Conservation (phyloP, 805 yeast species). For the Cyberlindnera mycetangii region DNA sequence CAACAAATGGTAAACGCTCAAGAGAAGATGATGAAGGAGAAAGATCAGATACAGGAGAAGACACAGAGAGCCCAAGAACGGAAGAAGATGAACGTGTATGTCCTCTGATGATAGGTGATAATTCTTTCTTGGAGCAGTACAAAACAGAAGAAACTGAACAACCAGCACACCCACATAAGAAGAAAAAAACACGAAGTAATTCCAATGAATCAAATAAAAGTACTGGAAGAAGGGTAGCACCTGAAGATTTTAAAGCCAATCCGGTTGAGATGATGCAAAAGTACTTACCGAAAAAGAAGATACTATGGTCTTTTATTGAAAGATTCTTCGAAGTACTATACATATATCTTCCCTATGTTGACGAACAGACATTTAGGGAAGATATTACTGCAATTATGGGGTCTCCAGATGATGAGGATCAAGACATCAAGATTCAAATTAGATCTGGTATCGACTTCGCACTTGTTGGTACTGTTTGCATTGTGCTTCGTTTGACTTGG, state of each 20-base stretch:
- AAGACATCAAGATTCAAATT: conserved; percentile 30
- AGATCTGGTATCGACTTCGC: conserved; percentile 41
- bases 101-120: conserved; percentile 46
- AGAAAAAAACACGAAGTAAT: conserved; percentile 16
- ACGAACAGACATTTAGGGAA: conserved; percentile 48
- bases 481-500: conserved; percentile 54
- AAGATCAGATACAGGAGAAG: background rate
- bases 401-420: conserved; percentile 29
- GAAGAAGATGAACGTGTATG: conserved; percentile 37
- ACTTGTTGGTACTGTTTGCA: conserved; percentile 48
- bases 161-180: conserved; percentile 4
- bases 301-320: conserved; percentile 54
- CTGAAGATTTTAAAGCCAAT: conserved; percentile 25
- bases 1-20: background rate
- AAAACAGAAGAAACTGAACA: background rate
- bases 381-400: conserved; percentile 47
- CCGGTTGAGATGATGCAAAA: conserved; percentile 36
- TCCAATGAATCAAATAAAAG: conserved; percentile 16
- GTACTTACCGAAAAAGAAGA: conserved; percentile 50
- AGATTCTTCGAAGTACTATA: conserved; percentile 59
- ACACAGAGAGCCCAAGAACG: conserved; percentile 3
- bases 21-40: conserved; percentile 6
- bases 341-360: conserved; percentile 64
- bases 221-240: conserved; percentile 10
- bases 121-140: conserved; percentile 19